Evolutionary conservation across 1,139 yeast species (phyloP), one percentile per base, ranked within the genome.

Genomic region (Protomyces pachydermus): DNA sequence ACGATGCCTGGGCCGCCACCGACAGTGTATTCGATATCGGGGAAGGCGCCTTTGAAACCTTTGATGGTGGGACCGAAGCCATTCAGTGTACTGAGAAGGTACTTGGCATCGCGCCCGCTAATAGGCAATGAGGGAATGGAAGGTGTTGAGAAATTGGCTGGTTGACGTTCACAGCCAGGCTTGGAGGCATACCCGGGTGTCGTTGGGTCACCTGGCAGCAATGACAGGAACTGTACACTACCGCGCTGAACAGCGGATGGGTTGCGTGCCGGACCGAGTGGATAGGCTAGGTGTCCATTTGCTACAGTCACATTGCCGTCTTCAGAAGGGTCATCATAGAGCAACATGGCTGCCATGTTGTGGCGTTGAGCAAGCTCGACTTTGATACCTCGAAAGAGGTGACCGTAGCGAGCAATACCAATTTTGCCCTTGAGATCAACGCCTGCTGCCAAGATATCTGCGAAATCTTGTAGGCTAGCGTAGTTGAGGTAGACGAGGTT

Each of bases 151-250:
- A 71, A 68, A 64, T 73, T 69, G 0, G 87, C 87, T 65, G 80
- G 84, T 6, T 73, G 70, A 64, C 86, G 77, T 38, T 77, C 74
- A 23, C 81, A 81, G 38, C 77, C 80, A 1, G 76, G 85, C 67
- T 83, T 85, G 52, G 90, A 84, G 3, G 95, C 85, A 70, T 84
- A 85, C 0, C 93, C 93, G 23, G 95, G 95, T 2, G 95, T 87
- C 1, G 95, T 84, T 51, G 97, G 97, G 72, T 91, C 97, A 58
- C 97, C 97, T 0, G 96, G 96, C 3, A 80, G 77, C 56, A 81
- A 82, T 1, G 95, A 87, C 63, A 90, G 77, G 72, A 86, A 90
- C 74, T 85, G 88, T 2, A 86, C 93, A 66, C 91, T 85, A 1
- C 96, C 96, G 72, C 97, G 81, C 77, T 88, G 93, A 48, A 88